Evolutionary conservation across 768 basidiomycete genomes (phyloP), one percentile per base, ranked within the genome.

Genomic region (Russula emetica): DNA sequence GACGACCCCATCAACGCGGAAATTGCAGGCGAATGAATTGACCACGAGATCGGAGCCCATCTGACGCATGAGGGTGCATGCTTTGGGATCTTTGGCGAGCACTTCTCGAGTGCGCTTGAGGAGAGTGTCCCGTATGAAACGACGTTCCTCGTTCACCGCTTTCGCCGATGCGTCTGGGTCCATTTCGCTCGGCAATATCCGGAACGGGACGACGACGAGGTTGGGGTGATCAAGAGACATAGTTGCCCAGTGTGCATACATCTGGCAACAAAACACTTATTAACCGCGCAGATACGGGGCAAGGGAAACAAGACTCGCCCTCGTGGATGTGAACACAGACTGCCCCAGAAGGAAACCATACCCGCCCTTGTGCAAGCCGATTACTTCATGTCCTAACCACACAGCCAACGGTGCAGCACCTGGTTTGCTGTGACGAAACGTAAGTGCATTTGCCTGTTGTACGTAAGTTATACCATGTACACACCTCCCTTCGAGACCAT

Each of bases 401-500:
- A 69, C 70, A 1, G 78, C 75, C 1, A 74, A 73, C 0, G 79
- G 71, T 0, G 79, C 70, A 2, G 80, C 80, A 47, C 79, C 80
- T 13, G 80, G 78, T 72, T 81, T 82, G 64, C 80, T 81, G n/a
- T 20, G 60, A 49, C 38, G 44, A 40, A 28, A 44, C 28, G n/a
- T 50, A n/a, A 34, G 42, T 14, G 20, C 7, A 24, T 16, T 30
- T 11, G 18, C n/a, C 52, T 1, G 50, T 11, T n/a, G 20, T 14
- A 11, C 11, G n/a, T 20, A 30, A 20, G 26, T 24, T 32, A 44
- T 10, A 42, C 14, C 22, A 4, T 18, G 4, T 32, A 45, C 18
- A 30, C 30, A 61, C 80, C 79, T 81, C 61, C 80, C 80, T 67
- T 81, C 80, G 28, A 82, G 70, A 2, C 80, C 81, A 63, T 79